These are phyloP conservation scores for Entomortierella beljakovae DNA, from an alignment of 192 early-diverging fungal species.

Conservation along the genomic window DNA sequence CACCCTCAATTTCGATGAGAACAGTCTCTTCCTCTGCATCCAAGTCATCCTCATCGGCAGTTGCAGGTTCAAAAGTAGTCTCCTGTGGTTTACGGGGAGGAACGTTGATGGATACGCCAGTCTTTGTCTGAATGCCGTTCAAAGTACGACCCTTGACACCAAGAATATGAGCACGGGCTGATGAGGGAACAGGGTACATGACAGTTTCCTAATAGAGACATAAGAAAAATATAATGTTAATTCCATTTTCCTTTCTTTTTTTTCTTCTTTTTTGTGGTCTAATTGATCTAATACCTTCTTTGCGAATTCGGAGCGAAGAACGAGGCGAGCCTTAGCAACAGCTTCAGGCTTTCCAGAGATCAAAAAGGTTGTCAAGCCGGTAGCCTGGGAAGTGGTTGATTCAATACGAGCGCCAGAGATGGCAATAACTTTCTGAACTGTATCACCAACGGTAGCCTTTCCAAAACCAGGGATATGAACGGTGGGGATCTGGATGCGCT, in stretches of 20 bases:
- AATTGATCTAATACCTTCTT: slow-evolving; percentile 65
- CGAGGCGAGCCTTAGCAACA: slow-evolving; percentile 83
- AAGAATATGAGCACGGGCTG: slow-evolving; percentile 83
- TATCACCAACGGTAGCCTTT: slow-evolving; percentile 64
- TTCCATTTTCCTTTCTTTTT: neutral
- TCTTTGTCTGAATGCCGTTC: slow-evolving; percentile 77
- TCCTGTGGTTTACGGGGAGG: slow-evolving; percentile 65
- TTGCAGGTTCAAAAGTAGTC: slow-evolving; percentile 47
- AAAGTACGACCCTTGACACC: slow-evolving; percentile 87
- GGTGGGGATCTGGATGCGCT: slow-evolving; percentile 66
- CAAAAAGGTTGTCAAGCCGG: slow-evolving; percentile 82
- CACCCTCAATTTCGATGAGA: slow-evolving; percentile 83
- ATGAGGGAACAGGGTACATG: slow-evolving; percentile 76
- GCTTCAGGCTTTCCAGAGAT: slow-evolving; percentile 85
- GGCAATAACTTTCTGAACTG: slow-evolving; percentile 70
- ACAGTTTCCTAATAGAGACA: slow-evolving; percentile 39
- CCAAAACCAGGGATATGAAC: slow-evolving; percentile 58
- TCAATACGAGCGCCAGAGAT: slow-evolving; percentile 86
- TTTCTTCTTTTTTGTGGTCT: too few species aligned
- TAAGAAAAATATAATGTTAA: neutral
- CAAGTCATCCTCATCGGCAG: slow-evolving; percentile 48
- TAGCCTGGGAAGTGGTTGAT: slow-evolving; percentile 78
- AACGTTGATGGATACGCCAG: slow-evolving; percentile 80
- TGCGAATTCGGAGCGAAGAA: slow-evolving; percentile 77
- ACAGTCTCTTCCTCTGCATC: slow-evolving; percentile 78